A percentile compares a stretch with the other conserved stretches of the same genome.
Evolutionary conservation across 176 grass and related monocot genomes (phyloP).

Genomic region (Bonia amplexicaulis): DNA sequence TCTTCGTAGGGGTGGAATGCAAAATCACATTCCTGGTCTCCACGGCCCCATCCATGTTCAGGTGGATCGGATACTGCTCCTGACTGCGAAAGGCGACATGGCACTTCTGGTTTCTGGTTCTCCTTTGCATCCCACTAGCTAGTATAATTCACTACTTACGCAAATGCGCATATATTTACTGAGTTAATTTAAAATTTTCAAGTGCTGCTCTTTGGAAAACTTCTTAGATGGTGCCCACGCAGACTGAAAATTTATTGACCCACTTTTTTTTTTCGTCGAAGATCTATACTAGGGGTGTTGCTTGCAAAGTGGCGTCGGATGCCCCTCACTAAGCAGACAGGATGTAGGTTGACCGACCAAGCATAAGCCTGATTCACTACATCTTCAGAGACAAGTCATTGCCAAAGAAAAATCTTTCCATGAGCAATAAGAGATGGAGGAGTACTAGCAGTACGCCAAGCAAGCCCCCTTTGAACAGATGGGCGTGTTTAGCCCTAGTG

Average conservation of each 20-base stretch:
- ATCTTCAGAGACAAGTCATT: background rate
- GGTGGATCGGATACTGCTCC: background rate
- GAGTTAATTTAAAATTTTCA: background rate
- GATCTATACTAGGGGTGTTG: background rate
- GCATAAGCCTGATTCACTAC: background rate
- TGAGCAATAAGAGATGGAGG: background rate
- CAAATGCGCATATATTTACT: background rate
- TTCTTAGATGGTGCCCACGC: background rate
- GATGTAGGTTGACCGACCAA: constrained; percentile 19
- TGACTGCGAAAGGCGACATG: background rate
- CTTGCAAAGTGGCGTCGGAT: background rate
- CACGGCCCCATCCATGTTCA: background rate
- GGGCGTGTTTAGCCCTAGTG: background rate
- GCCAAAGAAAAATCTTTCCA: background rate
- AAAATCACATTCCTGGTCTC: background rate
- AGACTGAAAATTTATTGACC: background rate
- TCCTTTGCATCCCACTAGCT: background rate
- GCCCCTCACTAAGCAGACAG: constrained; percentile 30
- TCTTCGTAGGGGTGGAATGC: background rate
- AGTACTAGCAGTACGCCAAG: background rate
- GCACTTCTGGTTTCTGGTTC: background rate
- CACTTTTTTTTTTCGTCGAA: background rate
- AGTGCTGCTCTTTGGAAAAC: background rate
- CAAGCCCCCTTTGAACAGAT: background rate
- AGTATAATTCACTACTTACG: background rate